phyloP scores from a whole-genome alignment of 768 basidiomycete species.

The Hericium alpestre region DNA sequence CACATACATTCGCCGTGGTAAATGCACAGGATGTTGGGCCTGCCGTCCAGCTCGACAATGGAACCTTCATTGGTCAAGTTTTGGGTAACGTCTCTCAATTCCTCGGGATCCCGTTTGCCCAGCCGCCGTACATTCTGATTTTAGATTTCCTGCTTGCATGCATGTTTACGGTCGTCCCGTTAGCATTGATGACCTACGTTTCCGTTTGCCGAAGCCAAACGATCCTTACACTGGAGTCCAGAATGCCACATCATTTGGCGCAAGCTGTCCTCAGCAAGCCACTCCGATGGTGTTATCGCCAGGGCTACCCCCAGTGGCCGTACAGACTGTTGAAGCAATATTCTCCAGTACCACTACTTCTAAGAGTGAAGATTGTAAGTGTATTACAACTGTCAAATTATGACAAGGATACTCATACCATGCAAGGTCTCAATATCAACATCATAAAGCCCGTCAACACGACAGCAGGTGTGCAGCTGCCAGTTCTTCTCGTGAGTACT shows the following conservation, averaged over 20 bases:
- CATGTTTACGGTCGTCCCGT: neutral
- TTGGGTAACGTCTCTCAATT: too few relatives aligned
- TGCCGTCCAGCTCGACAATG: too few relatives aligned
- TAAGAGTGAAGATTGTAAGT: constrained; percentile 13
- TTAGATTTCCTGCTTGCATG: neutral
- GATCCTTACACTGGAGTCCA: constrained; percentile 2
- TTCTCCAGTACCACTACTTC: neutral
- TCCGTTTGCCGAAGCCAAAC: constrained; percentile 10
- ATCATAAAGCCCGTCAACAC: neutral
- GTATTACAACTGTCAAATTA: too few relatives aligned
- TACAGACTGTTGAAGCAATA: neutral
- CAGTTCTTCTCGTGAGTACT: neutral
- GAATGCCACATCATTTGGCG: constrained; percentile 12
- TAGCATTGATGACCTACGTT: constrained; percentile 14
- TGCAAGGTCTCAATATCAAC: neutral
- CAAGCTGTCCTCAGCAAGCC: constrained; percentile 12
- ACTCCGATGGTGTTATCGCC: neutral
- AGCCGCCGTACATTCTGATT: too few relatives aligned
- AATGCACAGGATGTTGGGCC: too few relatives aligned
- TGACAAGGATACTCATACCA: too few relatives aligned
- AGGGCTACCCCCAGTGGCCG: neutral
- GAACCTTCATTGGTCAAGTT: too few relatives aligned
- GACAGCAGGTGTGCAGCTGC: neutral
- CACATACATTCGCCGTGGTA: too few relatives aligned
- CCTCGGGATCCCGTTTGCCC: too few relatives aligned